A percentile compares a stretch with the other conserved stretches of the same genome.
phyloP scores from a whole-genome alignment of 495 filamentous ascomycete species.

The Penicillium salamii region DNA sequence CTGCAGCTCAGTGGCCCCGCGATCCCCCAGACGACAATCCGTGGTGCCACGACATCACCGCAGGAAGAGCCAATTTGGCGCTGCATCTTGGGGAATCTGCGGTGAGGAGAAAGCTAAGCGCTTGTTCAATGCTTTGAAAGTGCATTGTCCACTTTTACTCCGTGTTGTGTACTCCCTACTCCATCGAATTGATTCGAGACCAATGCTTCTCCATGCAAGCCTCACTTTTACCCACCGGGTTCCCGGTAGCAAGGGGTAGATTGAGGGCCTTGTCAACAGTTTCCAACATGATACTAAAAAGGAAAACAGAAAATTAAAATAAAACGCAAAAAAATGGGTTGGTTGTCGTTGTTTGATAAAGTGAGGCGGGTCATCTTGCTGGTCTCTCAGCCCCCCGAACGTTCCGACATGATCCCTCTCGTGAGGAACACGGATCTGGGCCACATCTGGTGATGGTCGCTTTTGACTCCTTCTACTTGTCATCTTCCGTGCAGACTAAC shows the following conservation, averaged over 20 bases:
- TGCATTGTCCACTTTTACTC: no score
- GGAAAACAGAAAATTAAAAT: background rate
- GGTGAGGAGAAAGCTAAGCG: conserved; percentile 9
- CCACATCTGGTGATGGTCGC: background rate
- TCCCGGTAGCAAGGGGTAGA: background rate
- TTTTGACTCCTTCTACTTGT: background rate
- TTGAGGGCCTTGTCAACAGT: conserved; percentile 6
- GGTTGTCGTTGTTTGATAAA: conserved; percentile 32
- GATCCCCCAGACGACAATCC: conserved; percentile 14
- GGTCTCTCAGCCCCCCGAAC: conserved; percentile 12
- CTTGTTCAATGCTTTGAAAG: background rate
- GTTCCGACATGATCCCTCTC: conserved; percentile 18
- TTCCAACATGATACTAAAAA: background rate
- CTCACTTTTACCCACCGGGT: conserved; percentile 21
- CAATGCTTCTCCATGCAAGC: conserved; percentile 13
- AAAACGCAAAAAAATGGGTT: conserved; percentile 33
- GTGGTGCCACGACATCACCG: conserved; percentile 44
- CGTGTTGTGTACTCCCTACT: no score
- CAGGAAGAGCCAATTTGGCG: conserved; percentile 27
- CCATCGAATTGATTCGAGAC: conserved; percentile 13
- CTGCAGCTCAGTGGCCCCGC: conserved; percentile 22
- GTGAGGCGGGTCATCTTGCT: conserved; percentile 37
- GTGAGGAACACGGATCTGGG: conserved; percentile 2
- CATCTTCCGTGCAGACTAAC: background rate
- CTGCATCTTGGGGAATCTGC: conserved; percentile 13